Conservation (phyloP, 2,329 filamentous ascomycete species). For the Aspergillus calidoustus region DNA sequence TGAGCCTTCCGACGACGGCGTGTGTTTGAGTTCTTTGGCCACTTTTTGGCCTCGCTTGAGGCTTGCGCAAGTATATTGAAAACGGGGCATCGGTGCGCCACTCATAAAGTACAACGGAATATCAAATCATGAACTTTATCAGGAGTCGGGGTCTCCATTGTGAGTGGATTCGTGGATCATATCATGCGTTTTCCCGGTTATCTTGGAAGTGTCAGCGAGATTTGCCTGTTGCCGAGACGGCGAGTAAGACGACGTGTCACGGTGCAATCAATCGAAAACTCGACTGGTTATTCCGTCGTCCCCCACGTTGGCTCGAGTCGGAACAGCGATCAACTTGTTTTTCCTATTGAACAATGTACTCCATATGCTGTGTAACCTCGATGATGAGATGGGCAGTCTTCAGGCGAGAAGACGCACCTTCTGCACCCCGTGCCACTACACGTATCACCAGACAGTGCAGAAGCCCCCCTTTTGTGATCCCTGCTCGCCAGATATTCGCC, state of each 20-base stretch:
- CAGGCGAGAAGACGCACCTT: background rate
- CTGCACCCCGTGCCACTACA: background rate
- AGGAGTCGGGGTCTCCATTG: background rate
- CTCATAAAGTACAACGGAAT: background rate
- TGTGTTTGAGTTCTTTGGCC: background rate
- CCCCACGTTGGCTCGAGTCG: conserved; percentile 6
- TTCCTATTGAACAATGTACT: background rate
- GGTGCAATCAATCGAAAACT: background rate
- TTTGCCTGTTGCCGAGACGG: background rate
- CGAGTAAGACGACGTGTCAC: background rate
- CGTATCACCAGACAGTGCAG: background rate
- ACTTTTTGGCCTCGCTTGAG: background rate
- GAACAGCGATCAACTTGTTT: background rate
- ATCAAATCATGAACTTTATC: background rate
- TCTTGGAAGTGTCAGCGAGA: background rate
- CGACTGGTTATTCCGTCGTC: background rate
- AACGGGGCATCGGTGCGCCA: background rate
- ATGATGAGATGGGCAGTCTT: background rate
- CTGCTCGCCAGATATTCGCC: background rate
- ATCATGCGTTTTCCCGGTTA: background rate
- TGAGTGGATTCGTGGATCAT: background rate
- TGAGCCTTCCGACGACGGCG: background rate
- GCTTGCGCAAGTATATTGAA: background rate
- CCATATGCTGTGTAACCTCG: conserved; percentile 10
- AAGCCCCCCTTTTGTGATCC: background rate